These are phyloP conservation scores for Strigomonas oncopelti DNA, from an alignment of 208 protist species.

Conservation along the genomic window DNA sequence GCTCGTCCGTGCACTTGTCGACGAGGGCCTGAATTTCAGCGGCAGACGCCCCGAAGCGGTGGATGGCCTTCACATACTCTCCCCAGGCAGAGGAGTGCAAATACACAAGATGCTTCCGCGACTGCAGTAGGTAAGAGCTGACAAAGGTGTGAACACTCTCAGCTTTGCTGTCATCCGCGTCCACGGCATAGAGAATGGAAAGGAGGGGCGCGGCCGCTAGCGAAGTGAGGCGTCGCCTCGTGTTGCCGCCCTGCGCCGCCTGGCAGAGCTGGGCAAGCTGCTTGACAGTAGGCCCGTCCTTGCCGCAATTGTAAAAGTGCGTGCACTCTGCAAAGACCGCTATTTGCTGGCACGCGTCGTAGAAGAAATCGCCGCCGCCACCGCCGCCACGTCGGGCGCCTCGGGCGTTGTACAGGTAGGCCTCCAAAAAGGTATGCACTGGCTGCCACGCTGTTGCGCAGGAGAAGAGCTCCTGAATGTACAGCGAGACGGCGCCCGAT, in stretches of 20 bases:
- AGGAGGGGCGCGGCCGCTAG: conserved; percentile 35
- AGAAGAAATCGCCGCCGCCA: neutral
- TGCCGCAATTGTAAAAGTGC: neutral
- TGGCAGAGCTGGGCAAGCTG: neutral
- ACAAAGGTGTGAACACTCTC: neutral
- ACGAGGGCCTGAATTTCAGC: conserved; percentile 36
- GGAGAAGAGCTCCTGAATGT: neutral
- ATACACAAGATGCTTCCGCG: conserved; percentile 19
- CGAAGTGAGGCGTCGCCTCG: conserved; percentile 2
- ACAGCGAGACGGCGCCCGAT: neutral
- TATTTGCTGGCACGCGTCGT: neutral
- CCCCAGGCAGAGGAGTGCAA: conserved; percentile 66
- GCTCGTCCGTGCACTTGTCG: conserved; percentile 54
- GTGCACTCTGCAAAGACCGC: neutral
- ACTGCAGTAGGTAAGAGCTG: neutral
- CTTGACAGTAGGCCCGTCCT: neutral
- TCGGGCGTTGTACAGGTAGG: neutral
- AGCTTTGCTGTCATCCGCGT: neutral
- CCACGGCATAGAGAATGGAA: conserved; percentile 7
- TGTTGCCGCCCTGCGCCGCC: neutral
- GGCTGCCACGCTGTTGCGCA: neutral
- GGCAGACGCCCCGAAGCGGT: conserved; percentile 49
- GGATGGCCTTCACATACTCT: conserved; percentile 47
- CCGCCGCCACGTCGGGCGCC: no score
- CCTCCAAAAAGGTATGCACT: neutral